Conservation (phyloP, 768 basidiomycete species). For the Hirschioporus abietinus region DNA sequence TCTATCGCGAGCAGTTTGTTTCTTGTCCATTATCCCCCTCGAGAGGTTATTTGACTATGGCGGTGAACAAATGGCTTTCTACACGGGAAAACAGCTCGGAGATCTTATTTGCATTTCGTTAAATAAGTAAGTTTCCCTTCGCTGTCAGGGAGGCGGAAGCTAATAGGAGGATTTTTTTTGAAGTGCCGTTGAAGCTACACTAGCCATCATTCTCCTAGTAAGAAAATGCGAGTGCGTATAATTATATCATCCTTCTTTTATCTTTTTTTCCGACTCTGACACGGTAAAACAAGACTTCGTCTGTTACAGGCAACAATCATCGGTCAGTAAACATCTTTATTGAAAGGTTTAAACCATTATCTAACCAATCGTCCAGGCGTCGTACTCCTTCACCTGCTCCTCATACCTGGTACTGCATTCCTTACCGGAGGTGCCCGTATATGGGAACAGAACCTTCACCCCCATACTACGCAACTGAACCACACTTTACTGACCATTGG, state of each 20-base stretch:
- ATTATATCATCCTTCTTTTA: background rate
- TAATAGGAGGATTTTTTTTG: slow-evolving; percentile 1
- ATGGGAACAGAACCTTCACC: slow-evolving; percentile 62
- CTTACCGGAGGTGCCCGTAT: slow-evolving; percentile 67
- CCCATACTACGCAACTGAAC: slow-evolving; percentile 60
- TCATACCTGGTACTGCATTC: slow-evolving; percentile 67
- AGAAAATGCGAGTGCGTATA: slow-evolving; percentile 61
- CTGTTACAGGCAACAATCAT: slow-evolving; percentile 66
- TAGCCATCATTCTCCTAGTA: slow-evolving; percentile 60
- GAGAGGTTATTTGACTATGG: slow-evolving; percentile 65
- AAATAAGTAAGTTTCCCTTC: slow-evolving; percentile 47
- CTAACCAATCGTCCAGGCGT: slow-evolving; percentile 40
- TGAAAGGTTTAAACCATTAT: background rate
- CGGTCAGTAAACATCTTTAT: slow-evolving; percentile 30
- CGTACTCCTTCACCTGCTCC: slow-evolving; percentile 64
- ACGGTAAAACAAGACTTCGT: slow-evolving; percentile 36
- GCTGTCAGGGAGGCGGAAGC: background rate
- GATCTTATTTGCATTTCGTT: slow-evolving; percentile 62
- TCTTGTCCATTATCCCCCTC: slow-evolving; percentile 61
- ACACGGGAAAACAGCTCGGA: slow-evolving; percentile 52
- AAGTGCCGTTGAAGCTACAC: slow-evolving; percentile 66
- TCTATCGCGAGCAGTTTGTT: slow-evolving; percentile 40
- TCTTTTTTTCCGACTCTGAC: slow-evolving; percentile 4
- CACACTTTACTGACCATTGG: slow-evolving; percentile 65
- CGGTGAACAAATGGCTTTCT: slow-evolving; percentile 50